Evolutionary conservation across 2,329 filamentous ascomycete genomes (phyloP).

Genomic region (Grosmannia serpens): DNA sequence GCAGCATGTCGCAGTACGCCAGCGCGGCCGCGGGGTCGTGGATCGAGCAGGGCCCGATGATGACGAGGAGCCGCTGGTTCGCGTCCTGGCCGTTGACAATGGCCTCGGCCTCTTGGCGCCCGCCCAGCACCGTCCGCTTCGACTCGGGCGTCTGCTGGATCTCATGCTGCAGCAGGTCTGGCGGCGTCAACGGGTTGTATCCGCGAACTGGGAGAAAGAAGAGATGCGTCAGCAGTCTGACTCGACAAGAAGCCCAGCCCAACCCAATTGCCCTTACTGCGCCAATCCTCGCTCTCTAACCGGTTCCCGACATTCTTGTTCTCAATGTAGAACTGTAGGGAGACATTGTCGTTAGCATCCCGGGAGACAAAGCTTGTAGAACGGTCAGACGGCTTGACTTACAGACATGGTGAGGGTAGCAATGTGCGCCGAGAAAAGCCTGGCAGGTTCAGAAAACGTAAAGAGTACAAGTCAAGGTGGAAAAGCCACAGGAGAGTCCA

Average conservation of each 20-base stretch:
- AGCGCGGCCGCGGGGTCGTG: constrained; percentile 86
- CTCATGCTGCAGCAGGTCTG: constrained; percentile 90
- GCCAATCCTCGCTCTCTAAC: constrained; percentile 65
- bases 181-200: constrained; percentile 86
- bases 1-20: constrained; percentile 79
- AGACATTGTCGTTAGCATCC: too few relatives aligned
- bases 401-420: constrained; percentile 21
- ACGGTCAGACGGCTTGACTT: constrained; percentile 12
- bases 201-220: constrained; percentile 51
- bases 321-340: constrained; percentile 59
- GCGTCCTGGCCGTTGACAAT: constrained; percentile 48
- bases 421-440: neutral
- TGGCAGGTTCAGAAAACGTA: neutral
- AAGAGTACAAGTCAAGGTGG: neutral
- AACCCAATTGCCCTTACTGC: too few relatives aligned
- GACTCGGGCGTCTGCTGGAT: constrained; percentile 52
- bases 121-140: constrained; percentile 48
- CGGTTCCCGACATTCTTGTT: constrained; percentile 72
- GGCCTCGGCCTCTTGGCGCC: constrained; percentile 50
- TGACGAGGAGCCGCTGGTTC: constrained; percentile 52
- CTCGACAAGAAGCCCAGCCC: too few relatives aligned
- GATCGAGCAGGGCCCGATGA: constrained; percentile 93
- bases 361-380: neutral
- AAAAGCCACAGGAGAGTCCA: neutral
- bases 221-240: neutral